Percentiles rank a stretch among this genome's conserved stretches.
phyloP scores from a whole-genome alignment of 2,329 filamentous ascomycete genomes.

The Plectosphaerella cucumerina region DNA sequence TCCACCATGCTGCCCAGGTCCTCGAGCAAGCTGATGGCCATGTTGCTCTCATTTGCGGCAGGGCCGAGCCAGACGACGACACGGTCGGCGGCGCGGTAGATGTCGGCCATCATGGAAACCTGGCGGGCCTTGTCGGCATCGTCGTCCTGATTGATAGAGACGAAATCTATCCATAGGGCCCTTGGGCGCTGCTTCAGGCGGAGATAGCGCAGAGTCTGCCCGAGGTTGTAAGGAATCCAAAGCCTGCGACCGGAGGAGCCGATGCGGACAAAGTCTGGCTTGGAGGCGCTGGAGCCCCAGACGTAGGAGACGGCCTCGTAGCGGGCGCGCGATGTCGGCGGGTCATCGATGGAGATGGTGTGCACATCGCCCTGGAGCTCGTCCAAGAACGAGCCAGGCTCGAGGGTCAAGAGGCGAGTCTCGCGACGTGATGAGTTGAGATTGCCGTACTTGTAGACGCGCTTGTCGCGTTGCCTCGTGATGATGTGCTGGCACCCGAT shows the following conservation, averaged over 20 bases:
- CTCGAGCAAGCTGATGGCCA: neutral
- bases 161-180: conserved; percentile 5
- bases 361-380: conserved; percentile 2
- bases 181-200: neutral
- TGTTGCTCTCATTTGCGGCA: neutral
- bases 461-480: neutral
- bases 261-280: conserved; percentile 1
- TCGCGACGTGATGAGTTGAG: neutral
- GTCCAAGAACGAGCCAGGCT: neutral
- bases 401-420: neutral
- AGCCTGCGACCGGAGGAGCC: neutral
- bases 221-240: conserved; percentile 2
- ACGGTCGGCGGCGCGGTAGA: conserved; percentile 3
- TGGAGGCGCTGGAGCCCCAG: conserved; percentile 5
- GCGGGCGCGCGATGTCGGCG: conserved; percentile 2
- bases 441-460: neutral
- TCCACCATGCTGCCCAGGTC: conserved; percentile 2
- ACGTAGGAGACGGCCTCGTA: conserved; percentile 14
- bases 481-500: neutral
- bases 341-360: conserved; percentile 3
- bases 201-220: conserved; percentile 1
- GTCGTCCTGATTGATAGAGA: conserved; percentile 6
- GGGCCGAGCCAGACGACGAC: conserved; percentile 6
- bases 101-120: conserved; percentile 5
- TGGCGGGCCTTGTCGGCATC: conserved; percentile 5